Evolutionary conservation across 75 land plant genomes (phyloP).

Genomic region (Chamaecyparis obtusa): DNA sequence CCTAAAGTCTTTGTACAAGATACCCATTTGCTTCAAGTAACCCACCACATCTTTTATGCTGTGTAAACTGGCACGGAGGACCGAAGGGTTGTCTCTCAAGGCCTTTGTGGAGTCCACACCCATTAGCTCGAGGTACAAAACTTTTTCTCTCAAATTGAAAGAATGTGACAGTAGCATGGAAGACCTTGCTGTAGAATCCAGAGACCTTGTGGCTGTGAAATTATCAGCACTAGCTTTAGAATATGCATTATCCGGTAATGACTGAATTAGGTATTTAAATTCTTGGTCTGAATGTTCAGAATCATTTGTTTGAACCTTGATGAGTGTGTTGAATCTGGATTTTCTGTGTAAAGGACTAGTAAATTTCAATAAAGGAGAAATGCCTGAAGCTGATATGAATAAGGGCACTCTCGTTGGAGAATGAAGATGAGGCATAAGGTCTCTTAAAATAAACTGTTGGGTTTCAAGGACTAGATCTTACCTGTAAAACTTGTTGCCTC

Average conservation of each 20-base stretch:
- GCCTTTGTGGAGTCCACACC: constrained; percentile 62
- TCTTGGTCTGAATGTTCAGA: neutral
- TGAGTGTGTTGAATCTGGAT: neutral
- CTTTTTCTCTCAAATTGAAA: neutral
- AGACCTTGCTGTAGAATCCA: neutral
- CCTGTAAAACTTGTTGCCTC: too few relatives aligned
- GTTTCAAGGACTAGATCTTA: too few relatives aligned
- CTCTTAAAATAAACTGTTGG: neutral
- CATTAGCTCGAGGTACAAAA: constrained; percentile 47
- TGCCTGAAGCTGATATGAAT: neutral
- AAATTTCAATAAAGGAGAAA: neutral
- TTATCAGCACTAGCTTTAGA: neutral
- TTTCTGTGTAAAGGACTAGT: neutral
- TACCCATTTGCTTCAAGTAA: constrained; percentile 61
- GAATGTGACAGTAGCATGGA: neutral
- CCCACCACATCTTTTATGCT: constrained; percentile 52
- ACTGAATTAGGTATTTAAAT: neutral
- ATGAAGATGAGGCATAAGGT: neutral
- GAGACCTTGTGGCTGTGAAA: neutral
- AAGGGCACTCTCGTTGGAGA: neutral
- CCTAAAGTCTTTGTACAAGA: constrained; percentile 50
- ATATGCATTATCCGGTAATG: neutral
- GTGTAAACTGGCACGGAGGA: constrained; percentile 40
- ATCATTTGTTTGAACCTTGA: neutral
- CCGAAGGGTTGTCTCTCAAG: constrained; percentile 47